These are phyloP conservation scores for Penicillium paxilli DNA, from an alignment of 495 filamentous ascomycete genomes.

Conservation along the genomic window DNA sequence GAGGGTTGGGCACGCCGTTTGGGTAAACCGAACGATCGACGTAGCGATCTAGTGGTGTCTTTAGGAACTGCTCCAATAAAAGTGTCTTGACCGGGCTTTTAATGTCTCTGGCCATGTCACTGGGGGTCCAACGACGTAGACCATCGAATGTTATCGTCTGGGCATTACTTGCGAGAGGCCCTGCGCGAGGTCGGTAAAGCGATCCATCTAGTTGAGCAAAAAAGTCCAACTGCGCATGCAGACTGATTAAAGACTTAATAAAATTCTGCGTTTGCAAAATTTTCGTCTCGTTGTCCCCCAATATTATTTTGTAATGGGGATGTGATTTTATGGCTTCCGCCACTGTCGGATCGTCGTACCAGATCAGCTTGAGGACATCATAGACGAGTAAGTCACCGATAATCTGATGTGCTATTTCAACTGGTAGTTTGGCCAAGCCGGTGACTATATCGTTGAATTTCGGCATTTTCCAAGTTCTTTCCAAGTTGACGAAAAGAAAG, in stretches of 20 bases:
- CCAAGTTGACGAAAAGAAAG: too few species aligned
- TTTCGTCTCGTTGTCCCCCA: not conserved
- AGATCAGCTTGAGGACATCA: slow-evolving; percentile 18
- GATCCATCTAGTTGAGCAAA: not conserved
- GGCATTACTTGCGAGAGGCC: not conserved
- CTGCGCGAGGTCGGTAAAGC: not conserved
- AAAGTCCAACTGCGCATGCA: not conserved
- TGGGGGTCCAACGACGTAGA: not conserved
- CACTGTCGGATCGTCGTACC: slow-evolving; percentile 1
- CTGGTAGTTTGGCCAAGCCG: slow-evolving; percentile 8
- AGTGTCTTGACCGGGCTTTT: not conserved
- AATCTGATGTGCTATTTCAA: slow-evolving; percentile 15
- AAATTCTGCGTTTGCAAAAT: slow-evolving; percentile 1
- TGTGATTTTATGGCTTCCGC: slow-evolving; percentile 7
- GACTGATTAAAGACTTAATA: not conserved
- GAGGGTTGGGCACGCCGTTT: not conserved
- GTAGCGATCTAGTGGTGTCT: not conserved
- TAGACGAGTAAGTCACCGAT: slow-evolving; percentile 20
- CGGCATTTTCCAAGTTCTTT: not conserved
- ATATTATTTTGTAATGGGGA: slow-evolving; percentile 2
- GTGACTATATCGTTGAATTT: not conserved
- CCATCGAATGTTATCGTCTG: not conserved
- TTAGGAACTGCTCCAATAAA: not conserved
- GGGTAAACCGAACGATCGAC: not conserved
- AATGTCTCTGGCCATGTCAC: not conserved